Percentiles rank a stretch among this genome's conserved stretches.
phyloP scores from a whole-genome alignment of 2,329 filamentous ascomycete species.

The Celoporthe dispersa region DNA sequence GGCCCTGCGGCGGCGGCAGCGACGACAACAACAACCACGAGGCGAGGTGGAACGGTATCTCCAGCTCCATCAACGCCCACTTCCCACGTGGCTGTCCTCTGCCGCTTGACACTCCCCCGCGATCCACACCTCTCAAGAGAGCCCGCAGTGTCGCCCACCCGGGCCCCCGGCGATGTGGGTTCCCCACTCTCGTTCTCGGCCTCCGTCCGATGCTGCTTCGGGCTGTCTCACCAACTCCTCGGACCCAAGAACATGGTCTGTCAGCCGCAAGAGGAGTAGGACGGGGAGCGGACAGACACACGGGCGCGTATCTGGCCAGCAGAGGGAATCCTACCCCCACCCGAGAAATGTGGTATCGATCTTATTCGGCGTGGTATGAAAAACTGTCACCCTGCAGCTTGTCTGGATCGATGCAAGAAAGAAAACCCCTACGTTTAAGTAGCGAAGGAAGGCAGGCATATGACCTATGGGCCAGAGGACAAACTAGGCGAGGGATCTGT shows the following conservation, averaged over 20 bases:
- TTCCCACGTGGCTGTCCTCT: slow-evolving; percentile 5
- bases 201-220: slow-evolving; percentile 7
- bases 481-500: background rate
- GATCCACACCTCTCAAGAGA: background rate
- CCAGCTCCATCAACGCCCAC: background rate
- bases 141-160: background rate
- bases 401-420: too few relatives aligned
- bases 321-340: too few relatives aligned
- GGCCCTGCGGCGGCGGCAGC: background rate
- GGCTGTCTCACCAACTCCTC: background rate
- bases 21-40: background rate
- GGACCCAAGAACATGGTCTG: background rate
- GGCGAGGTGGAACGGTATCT: background rate
- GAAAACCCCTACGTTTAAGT: too few relatives aligned
- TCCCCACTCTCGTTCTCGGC: slow-evolving; percentile 10
- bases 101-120: background rate
- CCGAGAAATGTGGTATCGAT: too few relatives aligned
- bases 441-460: background rate
- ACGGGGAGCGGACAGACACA: background rate
- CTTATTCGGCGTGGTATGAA: too few relatives aligned
- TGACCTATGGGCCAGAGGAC: background rate
- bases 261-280: background rate
- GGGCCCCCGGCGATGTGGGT: background rate
- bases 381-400: too few relatives aligned
- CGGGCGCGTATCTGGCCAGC: too few relatives aligned